Conservation (phyloP, 495 filamentous ascomycete species). For the Chaetomium cochliodes region DNA sequence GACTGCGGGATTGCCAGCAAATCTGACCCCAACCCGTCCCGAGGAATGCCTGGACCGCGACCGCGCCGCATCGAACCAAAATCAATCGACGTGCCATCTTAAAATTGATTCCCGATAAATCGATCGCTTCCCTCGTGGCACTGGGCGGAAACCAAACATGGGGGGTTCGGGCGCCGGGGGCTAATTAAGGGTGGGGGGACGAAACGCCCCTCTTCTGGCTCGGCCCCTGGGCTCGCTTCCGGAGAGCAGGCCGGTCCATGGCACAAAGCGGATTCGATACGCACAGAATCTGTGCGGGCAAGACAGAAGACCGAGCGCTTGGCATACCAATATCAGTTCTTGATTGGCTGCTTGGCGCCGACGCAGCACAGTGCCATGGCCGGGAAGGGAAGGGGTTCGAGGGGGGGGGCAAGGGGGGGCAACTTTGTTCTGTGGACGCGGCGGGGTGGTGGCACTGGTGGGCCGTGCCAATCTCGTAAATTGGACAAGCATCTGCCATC, state of each 20-base stretch:
- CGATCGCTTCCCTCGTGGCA: too few relatives aligned
- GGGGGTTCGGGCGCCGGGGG: too few relatives aligned
- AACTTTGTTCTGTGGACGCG: constrained; percentile 3
- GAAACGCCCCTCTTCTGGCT: not conserved
- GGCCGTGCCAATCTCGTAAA: constrained; percentile 14
- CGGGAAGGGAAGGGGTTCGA: not conserved
- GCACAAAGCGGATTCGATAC: constrained; percentile 3
- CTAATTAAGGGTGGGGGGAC: not conserved
- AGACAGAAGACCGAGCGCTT: not conserved
- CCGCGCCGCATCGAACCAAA: too few relatives aligned
- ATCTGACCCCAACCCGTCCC: too few relatives aligned
- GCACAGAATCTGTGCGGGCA: not conserved
- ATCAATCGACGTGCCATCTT: too few relatives aligned
- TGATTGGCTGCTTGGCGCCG: not conserved
- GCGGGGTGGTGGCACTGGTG: constrained; percentile 6
- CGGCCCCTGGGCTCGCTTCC: not conserved
- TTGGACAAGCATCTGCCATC: not conserved
- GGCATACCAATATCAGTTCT: not conserved
- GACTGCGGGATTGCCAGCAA: too few relatives aligned
- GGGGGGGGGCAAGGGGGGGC: too few relatives aligned
- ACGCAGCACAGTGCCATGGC: not conserved
- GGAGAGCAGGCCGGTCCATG: not conserved
- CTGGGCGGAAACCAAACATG: not conserved
- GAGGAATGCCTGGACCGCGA: too few relatives aligned
- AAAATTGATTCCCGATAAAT: too few relatives aligned